Conservation (phyloP, 2,329 filamentous ascomycete species). For the Grosmannia penicillata region DNA sequence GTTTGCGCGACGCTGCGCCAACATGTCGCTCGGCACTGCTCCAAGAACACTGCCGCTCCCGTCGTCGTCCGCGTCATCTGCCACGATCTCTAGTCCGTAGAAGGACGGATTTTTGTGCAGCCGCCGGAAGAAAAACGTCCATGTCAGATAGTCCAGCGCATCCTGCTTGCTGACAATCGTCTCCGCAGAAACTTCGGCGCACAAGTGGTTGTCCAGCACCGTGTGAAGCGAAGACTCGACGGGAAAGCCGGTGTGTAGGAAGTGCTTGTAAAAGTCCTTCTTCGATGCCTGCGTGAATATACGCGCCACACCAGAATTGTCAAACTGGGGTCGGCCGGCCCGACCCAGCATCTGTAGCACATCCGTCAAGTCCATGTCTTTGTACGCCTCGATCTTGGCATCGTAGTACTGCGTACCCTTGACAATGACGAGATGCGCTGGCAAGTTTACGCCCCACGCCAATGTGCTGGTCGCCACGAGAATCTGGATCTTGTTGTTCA, state of each 20-base stretch:
- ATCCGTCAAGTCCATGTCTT: constrained; percentile 97
- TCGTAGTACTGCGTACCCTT: constrained; percentile 98
- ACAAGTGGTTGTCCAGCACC: constrained; percentile 90
- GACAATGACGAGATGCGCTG: constrained; percentile 90
- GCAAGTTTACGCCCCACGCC: constrained; percentile 95
- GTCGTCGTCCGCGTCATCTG: constrained; percentile 44
- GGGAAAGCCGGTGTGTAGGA: constrained; percentile 92
- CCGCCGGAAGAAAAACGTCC: constrained; percentile 98
- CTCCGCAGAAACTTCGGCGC: constrained; percentile 84
- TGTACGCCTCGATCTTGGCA: constrained; percentile 93
- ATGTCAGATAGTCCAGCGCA: constrained; percentile 91
- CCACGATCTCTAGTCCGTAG: constrained; percentile 87
- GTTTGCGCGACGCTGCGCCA: constrained; percentile 76
- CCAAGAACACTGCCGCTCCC: not conserved
- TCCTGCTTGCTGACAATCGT: constrained; percentile 93
- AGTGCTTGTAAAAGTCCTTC: constrained; percentile 99
- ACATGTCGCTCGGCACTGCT: constrained; percentile 23
- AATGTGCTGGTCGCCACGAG: constrained; percentile 90
- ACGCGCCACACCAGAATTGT: constrained; percentile 84
- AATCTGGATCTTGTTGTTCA: constrained; percentile 97
- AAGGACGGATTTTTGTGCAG: constrained; percentile 98
- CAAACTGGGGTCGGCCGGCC: constrained; percentile 91
- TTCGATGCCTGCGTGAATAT: constrained; percentile 97
- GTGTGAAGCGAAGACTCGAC: constrained; percentile 95
- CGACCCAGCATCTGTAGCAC: constrained; percentile 96